Base-by-base conservation (phyloP, 2,329 filamentous ascomycete species). In the Aspergillus piperis region DNA sequence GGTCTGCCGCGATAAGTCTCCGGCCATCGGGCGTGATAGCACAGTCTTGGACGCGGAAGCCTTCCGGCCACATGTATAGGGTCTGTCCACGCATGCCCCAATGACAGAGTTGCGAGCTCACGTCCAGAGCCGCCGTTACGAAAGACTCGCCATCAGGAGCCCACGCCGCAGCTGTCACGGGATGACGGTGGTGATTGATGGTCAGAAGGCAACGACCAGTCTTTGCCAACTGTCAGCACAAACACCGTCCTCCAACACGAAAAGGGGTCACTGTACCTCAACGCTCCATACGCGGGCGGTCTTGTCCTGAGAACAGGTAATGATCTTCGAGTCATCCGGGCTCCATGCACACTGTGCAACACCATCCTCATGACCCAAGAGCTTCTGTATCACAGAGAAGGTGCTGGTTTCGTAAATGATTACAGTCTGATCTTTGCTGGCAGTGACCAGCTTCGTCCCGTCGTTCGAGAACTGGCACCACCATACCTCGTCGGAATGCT, bases 151-250 rank as follows among this genome's bases (percentile, higher is more conserved):
- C 89, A 70, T 96, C 90, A 0, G 88, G 84, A 5, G 90, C 84
- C 94, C 95, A 99, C n/a, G 91, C 90, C 61, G 92, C 96, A 59
- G 90, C 88, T 49, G 91, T 96, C 39, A 96, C 91, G 0, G 92
- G 90, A 69, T 96, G 89, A n/a, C 84, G 83, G 68, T 95, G 93
- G 51, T 87, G 84, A 54, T 86, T 83, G 15, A 94, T 82, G 8
- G 82, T 85, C 58, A 86, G 83, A 42, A 91, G 79, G 48, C 87
- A 80, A 41, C 80, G 78, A 0, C 90, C 90, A 5, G 84, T 86
- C 86, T 92, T 66, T 42, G 62, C 3, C 32, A 8, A 51, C 47
- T 25, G 62, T 69, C 53, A 67, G 61, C 53, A 60, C 25, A 32
- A 47, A 21, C 47, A 23, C 25, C 17, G 15, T 27, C 6, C 7